phyloP scores from a whole-genome alignment of 768 basidiomycete genomes.

The Boletus reticulatus region DNA sequence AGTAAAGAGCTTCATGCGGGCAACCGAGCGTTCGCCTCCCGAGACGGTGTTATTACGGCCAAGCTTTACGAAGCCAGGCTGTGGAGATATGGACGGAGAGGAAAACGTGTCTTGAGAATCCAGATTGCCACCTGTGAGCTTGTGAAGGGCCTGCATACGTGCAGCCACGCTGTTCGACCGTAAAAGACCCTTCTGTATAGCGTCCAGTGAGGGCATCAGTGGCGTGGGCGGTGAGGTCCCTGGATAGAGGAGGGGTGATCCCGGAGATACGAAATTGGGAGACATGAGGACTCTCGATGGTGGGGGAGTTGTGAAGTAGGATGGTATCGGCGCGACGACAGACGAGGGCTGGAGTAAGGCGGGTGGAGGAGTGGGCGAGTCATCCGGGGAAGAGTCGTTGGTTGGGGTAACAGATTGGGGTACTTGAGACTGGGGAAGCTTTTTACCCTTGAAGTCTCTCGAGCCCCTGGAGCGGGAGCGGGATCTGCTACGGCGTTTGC shows the following conservation, averaged over 20 bases:
- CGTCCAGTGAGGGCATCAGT: slow-evolving; percentile 72
- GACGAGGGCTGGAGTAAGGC: slow-evolving; percentile 24
- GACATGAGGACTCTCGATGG: slow-evolving; percentile 38
- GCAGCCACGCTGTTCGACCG: slow-evolving; percentile 91
- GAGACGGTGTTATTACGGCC: slow-evolving; percentile 79
- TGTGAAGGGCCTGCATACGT: slow-evolving; percentile 76
- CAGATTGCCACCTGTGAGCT: slow-evolving; percentile 69
- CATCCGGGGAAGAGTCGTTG: slow-evolving; percentile 73
- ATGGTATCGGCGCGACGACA: slow-evolving; percentile 54
- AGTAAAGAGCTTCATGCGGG: slow-evolving; percentile 64
- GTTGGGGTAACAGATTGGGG: slow-evolving; percentile 46
- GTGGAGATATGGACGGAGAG: slow-evolving; percentile 47
- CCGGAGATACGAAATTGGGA: slow-evolving; percentile 52
- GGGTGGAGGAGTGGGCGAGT: slow-evolving; percentile 34
- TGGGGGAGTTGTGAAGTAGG: slow-evolving; percentile 48
- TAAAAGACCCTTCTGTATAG: slow-evolving; percentile 73
- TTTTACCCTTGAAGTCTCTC: slow-evolving; percentile 69
- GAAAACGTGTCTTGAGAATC: slow-evolving; percentile 59
- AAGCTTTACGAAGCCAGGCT: slow-evolving; percentile 47
- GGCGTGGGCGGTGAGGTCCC: slow-evolving; percentile 62
- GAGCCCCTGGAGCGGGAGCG: slow-evolving; percentile 60
- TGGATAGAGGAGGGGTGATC: slow-evolving; percentile 59
- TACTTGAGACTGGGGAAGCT: slow-evolving; percentile 45
- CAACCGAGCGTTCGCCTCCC: slow-evolving; percentile 75
- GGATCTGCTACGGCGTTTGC: slow-evolving; percentile 72